Conservation (phyloP, 2,329 filamentous ascomycete genomes). For the Phialophora tarda region DNA sequence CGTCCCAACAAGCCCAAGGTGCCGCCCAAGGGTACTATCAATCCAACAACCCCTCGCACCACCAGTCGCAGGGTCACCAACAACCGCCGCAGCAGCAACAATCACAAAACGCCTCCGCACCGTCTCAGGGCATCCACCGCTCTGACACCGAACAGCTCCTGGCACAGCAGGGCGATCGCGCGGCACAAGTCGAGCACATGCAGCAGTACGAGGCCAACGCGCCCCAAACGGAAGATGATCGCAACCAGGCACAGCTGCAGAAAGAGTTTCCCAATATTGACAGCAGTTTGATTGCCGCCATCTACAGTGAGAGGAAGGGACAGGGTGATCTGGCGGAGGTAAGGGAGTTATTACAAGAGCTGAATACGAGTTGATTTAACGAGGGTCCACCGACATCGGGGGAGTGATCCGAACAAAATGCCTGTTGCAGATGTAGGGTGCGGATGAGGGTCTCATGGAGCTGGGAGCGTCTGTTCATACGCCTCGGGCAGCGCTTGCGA, state of each 20-base stretch:
- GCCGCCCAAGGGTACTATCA: conserved; percentile 45
- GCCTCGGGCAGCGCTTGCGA: neutral
- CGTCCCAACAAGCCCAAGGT: conserved; percentile 31
- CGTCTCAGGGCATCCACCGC: conserved; percentile 30
- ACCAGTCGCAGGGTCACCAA: conserved; percentile 23
- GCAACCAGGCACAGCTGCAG: conserved; percentile 37
- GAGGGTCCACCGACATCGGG: neutral
- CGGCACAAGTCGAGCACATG: conserved; percentile 39
- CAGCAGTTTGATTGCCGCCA: conserved; percentile 39
- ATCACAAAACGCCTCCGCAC: neutral
- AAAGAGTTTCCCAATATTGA: conserved; percentile 41
- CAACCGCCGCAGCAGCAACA: conserved; percentile 27
- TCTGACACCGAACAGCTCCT: conserved; percentile 37
- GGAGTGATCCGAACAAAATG: neutral
- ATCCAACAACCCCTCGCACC: conserved; percentile 14
- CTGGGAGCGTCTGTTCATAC: neutral
- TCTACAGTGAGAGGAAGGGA: conserved; percentile 37
- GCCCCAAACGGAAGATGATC: conserved; percentile 35
- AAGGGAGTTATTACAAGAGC: conserved; percentile 39
- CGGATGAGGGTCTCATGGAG: neutral
- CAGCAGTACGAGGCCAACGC: conserved; percentile 38
- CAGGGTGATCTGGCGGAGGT: conserved; percentile 34
- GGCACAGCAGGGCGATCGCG: conserved; percentile 33
- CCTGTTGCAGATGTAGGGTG: neutral
- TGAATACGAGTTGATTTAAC: conserved; percentile 26